Conservation (phyloP, 2,329 filamentous ascomycete species). For the Aspergillus udagawae region DNA sequence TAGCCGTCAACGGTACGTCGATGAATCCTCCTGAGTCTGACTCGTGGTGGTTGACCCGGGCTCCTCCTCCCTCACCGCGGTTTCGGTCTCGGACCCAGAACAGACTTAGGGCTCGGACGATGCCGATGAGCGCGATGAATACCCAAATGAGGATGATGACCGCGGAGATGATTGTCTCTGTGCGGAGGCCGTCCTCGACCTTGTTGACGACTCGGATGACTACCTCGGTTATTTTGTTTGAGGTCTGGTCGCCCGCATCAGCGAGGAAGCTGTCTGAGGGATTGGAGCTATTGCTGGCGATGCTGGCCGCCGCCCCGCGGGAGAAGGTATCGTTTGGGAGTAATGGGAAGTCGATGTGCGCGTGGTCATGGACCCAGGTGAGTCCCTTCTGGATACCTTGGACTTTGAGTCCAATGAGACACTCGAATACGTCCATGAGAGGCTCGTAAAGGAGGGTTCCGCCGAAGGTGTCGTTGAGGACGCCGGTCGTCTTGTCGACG, state of each 20-base stretch:
- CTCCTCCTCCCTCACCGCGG: slow-evolving; percentile 57
- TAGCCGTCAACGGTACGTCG: slow-evolving; percentile 35
- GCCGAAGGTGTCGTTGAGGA: slow-evolving; percentile 74
- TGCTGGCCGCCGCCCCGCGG: slow-evolving; percentile 62
- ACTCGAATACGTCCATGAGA: slow-evolving; percentile 75
- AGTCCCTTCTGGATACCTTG: slow-evolving; percentile 78
- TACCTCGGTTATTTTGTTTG: slow-evolving; percentile 76
- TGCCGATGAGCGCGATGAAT: slow-evolving; percentile 69
- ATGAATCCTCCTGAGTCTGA: slow-evolving; percentile 28
- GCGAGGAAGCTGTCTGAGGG: slow-evolving; percentile 66
- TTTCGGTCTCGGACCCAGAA: slow-evolving; percentile 58
- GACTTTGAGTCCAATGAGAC: slow-evolving; percentile 84
- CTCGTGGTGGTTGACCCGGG: slow-evolving; percentile 11
- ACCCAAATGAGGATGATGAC: slow-evolving; percentile 73
- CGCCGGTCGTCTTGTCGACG: slow-evolving; percentile 69
- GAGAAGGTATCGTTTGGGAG: slow-evolving; percentile 81
- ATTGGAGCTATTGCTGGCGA: slow-evolving; percentile 47
- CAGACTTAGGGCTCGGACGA: slow-evolving; percentile 61
- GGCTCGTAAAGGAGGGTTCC: slow-evolving; percentile 75
- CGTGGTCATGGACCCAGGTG: slow-evolving; percentile 89
- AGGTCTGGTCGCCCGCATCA: slow-evolving; percentile 67
- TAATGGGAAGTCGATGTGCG: slow-evolving; percentile 73
- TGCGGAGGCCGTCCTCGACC: slow-evolving; percentile 64
- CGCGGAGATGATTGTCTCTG: slow-evolving; percentile 75
- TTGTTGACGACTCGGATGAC: slow-evolving; percentile 65